Conservation (phyloP, 2,329 filamentous ascomycete species). For the Penicillium sp. region DNA sequence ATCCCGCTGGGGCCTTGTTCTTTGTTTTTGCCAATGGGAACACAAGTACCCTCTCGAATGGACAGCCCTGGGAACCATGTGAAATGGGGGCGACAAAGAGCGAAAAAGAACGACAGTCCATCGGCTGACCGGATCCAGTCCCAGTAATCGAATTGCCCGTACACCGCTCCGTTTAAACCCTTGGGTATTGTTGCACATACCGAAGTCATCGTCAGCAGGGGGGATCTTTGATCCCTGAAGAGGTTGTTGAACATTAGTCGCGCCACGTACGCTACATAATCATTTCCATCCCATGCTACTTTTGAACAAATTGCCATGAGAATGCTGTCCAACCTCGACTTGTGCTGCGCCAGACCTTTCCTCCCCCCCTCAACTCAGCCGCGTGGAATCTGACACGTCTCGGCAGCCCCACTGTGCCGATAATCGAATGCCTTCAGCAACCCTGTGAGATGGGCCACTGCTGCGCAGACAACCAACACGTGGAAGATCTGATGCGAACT, state of each 20-base stretch:
- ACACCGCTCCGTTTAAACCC: constrained; percentile 18
- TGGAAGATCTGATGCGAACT: constrained; percentile 97
- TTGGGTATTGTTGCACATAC: constrained; percentile 27
- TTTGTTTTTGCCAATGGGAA: constrained; percentile 17
- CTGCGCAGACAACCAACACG: constrained; percentile 80
- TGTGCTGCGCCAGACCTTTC: constrained; percentile 5
- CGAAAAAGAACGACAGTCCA: constrained; percentile 12
- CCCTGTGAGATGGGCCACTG: constrained; percentile 76
- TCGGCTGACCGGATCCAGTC: constrained; percentile 27
- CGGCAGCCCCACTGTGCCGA: constrained; percentile 66
- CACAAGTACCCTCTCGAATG: constrained; percentile 1
- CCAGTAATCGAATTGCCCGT: constrained; percentile 1
- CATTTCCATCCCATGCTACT: constrained; percentile 21
- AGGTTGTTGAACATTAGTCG: constrained; percentile 3
- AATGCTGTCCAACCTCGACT: constrained; percentile 24
- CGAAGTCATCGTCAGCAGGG: constrained; percentile 26
- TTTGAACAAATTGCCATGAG: constrained; percentile 20
- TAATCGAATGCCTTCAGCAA: constrained; percentile 84
- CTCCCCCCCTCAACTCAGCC: constrained; percentile 16
- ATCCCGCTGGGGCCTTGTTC: constrained; percentile 9
- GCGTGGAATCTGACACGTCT: constrained; percentile 47
- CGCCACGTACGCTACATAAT: constrained; percentile 10
- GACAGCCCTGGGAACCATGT: constrained; percentile 27
- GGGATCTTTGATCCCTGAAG: constrained; percentile 6
- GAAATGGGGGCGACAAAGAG: constrained; percentile 23